Evolutionary conservation across 2,329 filamentous ascomycete genomes (phyloP), one percentile per base, ranked within the genome.

Genomic region (Fusarium protoensiforme): DNA sequence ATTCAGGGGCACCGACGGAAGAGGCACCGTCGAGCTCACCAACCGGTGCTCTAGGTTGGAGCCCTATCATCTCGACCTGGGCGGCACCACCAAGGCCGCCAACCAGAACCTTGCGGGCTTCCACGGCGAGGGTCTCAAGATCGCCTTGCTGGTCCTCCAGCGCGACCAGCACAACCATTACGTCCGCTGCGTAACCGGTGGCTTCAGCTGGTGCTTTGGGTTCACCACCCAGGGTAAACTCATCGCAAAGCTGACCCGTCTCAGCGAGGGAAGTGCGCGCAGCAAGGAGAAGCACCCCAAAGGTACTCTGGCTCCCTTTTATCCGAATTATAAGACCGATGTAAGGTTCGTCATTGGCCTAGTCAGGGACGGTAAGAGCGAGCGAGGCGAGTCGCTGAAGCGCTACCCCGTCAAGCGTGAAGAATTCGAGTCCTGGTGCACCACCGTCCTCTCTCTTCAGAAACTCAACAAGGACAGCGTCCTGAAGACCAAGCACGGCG

Each of bases 121-220:
- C 4, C 78, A 81, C 31, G 80, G 80, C 11, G 79, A 81, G 36
- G 79, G 81, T 3, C 71, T 82, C 36, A 80, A 81, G 48, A 38
- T 79, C n/a, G 77, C 79, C 5, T 57, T 80, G n/a, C 64, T 81
- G 13, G 72, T 77, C n/a, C 62, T 83, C 3, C 60, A 81, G 73
- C 71, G 80, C 33, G 56, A 54, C 2, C 61, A 38, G 5, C 72
- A 77, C 39, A 80, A 81, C 36, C 79, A 81, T 56, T 51, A 36
- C 13, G 65, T 82, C 5, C 63, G 68, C 4, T 82, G 77, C 61
- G 41, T 57, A 14, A 73, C 78, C 0, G 78, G 79, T 1, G 69
- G 73, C 6, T 78, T 78, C 61, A 69, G 61, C 2, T 81, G 78
- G 78, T 73, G n/a, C 13, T 82, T 82, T 67, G 75, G 79, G 51